Evolutionary conservation across 768 basidiomycete genomes (phyloP).

Genomic region (Naganishia randhawae): DNA sequence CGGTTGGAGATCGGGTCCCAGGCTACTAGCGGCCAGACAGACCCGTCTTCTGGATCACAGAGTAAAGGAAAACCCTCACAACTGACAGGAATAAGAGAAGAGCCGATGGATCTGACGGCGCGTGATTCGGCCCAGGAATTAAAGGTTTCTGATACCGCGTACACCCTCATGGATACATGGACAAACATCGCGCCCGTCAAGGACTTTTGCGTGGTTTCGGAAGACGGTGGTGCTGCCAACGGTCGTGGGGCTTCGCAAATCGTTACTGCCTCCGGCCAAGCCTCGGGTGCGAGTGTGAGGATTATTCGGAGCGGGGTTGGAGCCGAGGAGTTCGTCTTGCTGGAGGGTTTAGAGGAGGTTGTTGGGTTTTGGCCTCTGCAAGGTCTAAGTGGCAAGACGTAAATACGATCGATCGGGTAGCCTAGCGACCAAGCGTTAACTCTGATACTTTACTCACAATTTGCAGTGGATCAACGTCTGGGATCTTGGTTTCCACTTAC

Average conservation of each 20-base stretch:
- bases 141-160: slow-evolving; percentile 25
- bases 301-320: slow-evolving; percentile 47
- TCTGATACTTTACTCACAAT: background rate
- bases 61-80: slow-evolving; percentile 40
- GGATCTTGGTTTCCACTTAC: slow-evolving; percentile 13
- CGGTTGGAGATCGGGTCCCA: slow-evolving; percentile 23
- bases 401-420: no score
- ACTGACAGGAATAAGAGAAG: slow-evolving; percentile 24
- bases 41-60: background rate
- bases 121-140: background rate
- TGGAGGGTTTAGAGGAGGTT: slow-evolving; percentile 40
- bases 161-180: slow-evolving; percentile 39
- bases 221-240: slow-evolving; percentile 16
- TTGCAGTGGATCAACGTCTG: background rate
- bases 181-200: slow-evolving; percentile 48
- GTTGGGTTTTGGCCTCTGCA: slow-evolving; percentile 33
- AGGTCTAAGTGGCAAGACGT: slow-evolving; percentile 3
- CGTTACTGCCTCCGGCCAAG: slow-evolving; percentile 44
- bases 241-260: slow-evolving; percentile 38
- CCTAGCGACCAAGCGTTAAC: no score
- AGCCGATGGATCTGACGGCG: slow-evolving; percentile 24
- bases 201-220: slow-evolving; percentile 41
- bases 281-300: slow-evolving; percentile 42
- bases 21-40: background rate
- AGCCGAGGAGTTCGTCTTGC: slow-evolving; percentile 34